Conservation (phyloP, 2,329 filamentous ascomycete species). For the Didymella pomorum region DNA sequence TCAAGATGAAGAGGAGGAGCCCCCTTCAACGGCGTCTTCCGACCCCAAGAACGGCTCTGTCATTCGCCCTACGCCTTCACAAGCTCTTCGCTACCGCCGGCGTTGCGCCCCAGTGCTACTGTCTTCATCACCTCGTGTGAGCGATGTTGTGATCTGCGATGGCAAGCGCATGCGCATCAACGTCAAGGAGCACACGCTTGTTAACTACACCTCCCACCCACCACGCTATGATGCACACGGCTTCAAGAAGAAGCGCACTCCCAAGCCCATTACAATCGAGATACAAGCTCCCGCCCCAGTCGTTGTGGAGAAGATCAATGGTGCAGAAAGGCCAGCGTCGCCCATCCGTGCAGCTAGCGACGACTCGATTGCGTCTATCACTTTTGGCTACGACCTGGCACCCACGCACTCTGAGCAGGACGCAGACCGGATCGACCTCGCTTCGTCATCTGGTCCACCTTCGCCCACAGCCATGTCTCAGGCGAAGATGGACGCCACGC, state of each 20-base stretch:
- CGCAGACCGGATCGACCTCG: conserved; percentile 32
- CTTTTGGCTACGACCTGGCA: conserved; percentile 45
- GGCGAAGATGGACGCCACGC: conserved; percentile 36
- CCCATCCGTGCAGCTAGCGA: conserved; percentile 43
- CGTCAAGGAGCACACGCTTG: conserved; percentile 52
- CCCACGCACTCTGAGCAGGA: conserved; percentile 35
- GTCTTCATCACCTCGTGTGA: conserved; percentile 54
- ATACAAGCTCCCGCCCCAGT: conserved; percentile 9
- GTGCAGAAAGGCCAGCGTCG: conserved; percentile 32
- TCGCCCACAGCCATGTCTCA: conserved; percentile 33
- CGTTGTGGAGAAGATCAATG: conserved; percentile 15
- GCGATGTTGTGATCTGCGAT: conserved; percentile 55
- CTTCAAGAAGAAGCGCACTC: conserved; percentile 39
- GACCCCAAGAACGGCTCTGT: conserved; percentile 47
- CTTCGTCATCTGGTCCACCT: conserved; percentile 35
- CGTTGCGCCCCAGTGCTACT: conserved; percentile 58
- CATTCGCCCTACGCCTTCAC: conserved; percentile 43
- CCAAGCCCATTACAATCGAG: conserved; percentile 15
- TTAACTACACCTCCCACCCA: conserved; percentile 54
- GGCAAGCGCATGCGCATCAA: conserved; percentile 57
- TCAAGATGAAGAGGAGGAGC: conserved; percentile 33
- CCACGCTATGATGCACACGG: conserved; percentile 55
- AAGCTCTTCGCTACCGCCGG: conserved; percentile 56
- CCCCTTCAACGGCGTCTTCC: conserved; percentile 27
- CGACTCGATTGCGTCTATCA: conserved; percentile 44